Evolutionary conservation across 2,329 filamentous ascomycete genomes (phyloP).

Genomic region (Claviceps sp.): DNA sequence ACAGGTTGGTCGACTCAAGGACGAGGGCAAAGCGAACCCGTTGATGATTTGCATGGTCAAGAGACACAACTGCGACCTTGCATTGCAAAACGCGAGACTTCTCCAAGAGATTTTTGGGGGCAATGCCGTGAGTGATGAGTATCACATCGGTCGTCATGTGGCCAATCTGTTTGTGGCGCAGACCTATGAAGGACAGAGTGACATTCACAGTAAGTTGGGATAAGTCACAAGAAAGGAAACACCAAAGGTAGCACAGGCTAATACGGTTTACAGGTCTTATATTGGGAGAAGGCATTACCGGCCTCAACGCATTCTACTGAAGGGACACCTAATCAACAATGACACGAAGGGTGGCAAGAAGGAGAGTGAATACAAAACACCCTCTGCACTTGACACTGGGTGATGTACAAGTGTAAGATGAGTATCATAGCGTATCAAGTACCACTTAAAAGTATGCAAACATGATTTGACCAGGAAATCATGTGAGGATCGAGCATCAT

Average conservation of each 20-base stretch:
- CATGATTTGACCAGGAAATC: neutral
- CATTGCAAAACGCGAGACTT: conserved; percentile 62
- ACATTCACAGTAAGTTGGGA: conserved; percentile 71
- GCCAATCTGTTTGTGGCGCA: conserved; percentile 94
- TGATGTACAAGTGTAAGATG: neutral
- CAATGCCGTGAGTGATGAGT: conserved; percentile 97
- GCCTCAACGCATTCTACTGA: conserved; percentile 67
- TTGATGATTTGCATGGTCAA: conserved; percentile 98
- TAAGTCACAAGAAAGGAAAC: neutral
- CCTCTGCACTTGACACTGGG: neutral
- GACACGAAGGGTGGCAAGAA: neutral
- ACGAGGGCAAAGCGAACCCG: conserved; percentile 71
- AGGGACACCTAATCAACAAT: neutral
- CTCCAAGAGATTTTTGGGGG: conserved; percentile 95
- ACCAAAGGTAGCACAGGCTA: neutral
- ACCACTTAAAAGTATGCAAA: neutral
- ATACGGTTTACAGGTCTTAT: conserved; percentile 44
- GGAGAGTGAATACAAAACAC: neutral
- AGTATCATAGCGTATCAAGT: neutral
- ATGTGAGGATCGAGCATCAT: too few species aligned
- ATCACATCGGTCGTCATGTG: conserved; percentile 86
- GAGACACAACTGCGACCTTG: conserved; percentile 90
- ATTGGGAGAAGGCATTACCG: conserved; percentile 54
- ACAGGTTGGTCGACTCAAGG: conserved; percentile 87
- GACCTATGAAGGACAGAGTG: conserved; percentile 96